Evolutionary conservation across 1,284 basidiomycete species (phyloP).

Genomic region (Cryptococcus sp.): DNA sequence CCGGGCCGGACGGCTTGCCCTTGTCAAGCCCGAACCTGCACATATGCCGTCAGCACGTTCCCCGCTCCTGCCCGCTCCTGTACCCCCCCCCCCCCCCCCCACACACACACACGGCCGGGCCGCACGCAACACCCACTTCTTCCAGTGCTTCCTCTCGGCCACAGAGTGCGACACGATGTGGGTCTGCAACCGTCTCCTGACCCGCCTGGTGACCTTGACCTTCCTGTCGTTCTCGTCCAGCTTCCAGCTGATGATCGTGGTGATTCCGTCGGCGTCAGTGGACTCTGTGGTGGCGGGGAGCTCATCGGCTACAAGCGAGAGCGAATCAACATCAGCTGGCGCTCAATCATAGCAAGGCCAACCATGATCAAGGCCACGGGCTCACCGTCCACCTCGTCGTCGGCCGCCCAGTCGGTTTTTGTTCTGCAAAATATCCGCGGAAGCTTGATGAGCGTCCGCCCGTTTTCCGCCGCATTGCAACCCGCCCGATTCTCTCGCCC

Average conservation of each 20-base stretch:
- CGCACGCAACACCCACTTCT: slow-evolving; percentile 58
- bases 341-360: no score
- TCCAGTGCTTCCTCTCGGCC: slow-evolving; percentile 88
- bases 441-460: no score
- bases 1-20: slow-evolving; percentile 82
- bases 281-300: slow-evolving; percentile 56
- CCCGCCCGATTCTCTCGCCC: neutral
- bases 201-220: slow-evolving; percentile 88
- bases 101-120: no score
- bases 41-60: slow-evolving; percentile 10
- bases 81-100: no score
- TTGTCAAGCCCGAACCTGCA: slow-evolving; percentile 80
- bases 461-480: neutral
- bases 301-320: slow-evolving; percentile 22
- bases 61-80: no score
- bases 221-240: slow-evolving; percentile 91
- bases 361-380: neutral
- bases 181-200: slow-evolving; percentile 83
- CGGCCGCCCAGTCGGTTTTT: slow-evolving; percentile 32
- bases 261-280: slow-evolving; percentile 83
- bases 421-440: slow-evolving; percentile 8
- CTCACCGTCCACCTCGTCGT: slow-evolving; percentile 23
- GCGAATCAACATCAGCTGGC: neutral
- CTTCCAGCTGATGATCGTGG: slow-evolving; percentile 77
- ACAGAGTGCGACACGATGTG: slow-evolving; percentile 90